A percentile compares a stretch with the other conserved stretches of the same genome.
Evolutionary conservation across 2,329 filamentous ascomycete genomes (phyloP).

Genomic region (Chaetomiaceae sp.): DNA sequence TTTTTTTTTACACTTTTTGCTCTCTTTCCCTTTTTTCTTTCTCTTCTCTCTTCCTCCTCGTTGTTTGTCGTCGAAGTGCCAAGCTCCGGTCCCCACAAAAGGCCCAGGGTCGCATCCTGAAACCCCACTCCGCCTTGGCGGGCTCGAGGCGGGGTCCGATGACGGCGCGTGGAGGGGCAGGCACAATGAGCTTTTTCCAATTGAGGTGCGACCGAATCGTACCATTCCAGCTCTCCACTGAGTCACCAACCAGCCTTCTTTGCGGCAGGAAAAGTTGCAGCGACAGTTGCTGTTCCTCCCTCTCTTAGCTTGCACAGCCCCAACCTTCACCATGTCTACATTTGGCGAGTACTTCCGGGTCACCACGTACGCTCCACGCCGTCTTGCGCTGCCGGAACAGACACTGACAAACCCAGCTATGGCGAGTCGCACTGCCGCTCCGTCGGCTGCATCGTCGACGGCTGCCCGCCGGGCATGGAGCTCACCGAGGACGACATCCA

Average conservation of each 20-base stretch:
- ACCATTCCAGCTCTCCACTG: constrained; percentile 12
- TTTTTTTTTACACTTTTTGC: too few species aligned
- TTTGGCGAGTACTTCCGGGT: constrained; percentile 80
- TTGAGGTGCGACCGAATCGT: not conserved
- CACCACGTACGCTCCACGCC: constrained; percentile 59
- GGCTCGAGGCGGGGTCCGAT: constrained; percentile 25
- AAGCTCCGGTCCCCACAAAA: too few species aligned
- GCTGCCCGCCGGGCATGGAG: constrained; percentile 80
- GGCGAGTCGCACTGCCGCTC: constrained; percentile 72
- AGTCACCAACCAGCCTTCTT: constrained; percentile 15
- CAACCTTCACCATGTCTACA: constrained; percentile 64
- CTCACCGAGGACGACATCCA: constrained; percentile 87
- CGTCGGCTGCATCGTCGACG: constrained; percentile 93
- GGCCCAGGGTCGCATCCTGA: too few species aligned
- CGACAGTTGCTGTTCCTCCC: not conserved
- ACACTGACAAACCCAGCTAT: constrained; percentile 34
- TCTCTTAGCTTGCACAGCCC: not conserved
- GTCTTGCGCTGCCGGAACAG: not conserved
- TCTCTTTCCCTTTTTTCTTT: too few species aligned
- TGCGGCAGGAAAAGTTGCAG: not conserved
- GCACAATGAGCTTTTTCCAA: constrained; percentile 17
- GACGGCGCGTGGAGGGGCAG: constrained; percentile 25
- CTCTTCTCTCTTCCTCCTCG: too few species aligned
- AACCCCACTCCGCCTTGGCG: too few species aligned
- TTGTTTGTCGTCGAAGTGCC: too few species aligned